A percentile compares a stretch with the other conserved stretches of the same genome.
Evolutionary conservation across 805 yeast species (phyloP).

Genomic region (Cyberlindnera mycetangii): DNA sequence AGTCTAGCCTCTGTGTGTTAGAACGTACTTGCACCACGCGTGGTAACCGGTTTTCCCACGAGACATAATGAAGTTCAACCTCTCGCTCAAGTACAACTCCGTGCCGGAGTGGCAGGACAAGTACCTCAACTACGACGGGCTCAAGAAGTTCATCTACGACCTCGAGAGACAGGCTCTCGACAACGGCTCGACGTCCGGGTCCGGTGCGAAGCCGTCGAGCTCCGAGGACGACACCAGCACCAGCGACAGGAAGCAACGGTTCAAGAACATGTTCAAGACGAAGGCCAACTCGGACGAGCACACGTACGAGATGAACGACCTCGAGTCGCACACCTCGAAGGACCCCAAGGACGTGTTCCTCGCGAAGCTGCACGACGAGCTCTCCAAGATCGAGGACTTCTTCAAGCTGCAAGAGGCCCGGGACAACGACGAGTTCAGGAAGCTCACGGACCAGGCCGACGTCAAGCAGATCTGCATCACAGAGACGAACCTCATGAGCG

Average conservation of each 20-base stretch:
- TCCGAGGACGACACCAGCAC: slow-evolving; percentile 12
- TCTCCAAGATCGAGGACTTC: slow-evolving; percentile 50
- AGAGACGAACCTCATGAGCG: slow-evolving; percentile 25
- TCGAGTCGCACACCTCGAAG: slow-evolving; percentile 7
- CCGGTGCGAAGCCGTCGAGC: slow-evolving; percentile 1
- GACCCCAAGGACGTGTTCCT: slow-evolving; percentile 44
- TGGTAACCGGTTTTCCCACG: no score
- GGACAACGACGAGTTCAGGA: slow-evolving; percentile 43
- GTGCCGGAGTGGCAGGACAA: slow-evolving; percentile 89
- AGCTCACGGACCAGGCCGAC: slow-evolving; percentile 46
- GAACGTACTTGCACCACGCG: no score
- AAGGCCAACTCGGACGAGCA: slow-evolving; percentile 10
- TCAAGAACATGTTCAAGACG: slow-evolving; percentile 5
- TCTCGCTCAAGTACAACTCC: slow-evolving; percentile 59
- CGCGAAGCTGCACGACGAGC: slow-evolving; percentile 44
- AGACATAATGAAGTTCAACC: slow-evolving; percentile 80
- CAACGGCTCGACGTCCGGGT: not conserved
- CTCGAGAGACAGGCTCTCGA: slow-evolving; percentile 42
- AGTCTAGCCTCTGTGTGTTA: no score
- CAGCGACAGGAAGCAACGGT: not conserved
- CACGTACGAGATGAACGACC: slow-evolving; percentile 28
- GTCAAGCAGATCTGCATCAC: slow-evolving; percentile 29
- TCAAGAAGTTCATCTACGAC: slow-evolving; percentile 55
- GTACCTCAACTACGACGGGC: slow-evolving; percentile 64
- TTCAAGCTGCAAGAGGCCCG: slow-evolving; percentile 45